Base-by-base conservation (phyloP, 192 early-diverging fungal species). In the Coemansia sp. region DNA sequence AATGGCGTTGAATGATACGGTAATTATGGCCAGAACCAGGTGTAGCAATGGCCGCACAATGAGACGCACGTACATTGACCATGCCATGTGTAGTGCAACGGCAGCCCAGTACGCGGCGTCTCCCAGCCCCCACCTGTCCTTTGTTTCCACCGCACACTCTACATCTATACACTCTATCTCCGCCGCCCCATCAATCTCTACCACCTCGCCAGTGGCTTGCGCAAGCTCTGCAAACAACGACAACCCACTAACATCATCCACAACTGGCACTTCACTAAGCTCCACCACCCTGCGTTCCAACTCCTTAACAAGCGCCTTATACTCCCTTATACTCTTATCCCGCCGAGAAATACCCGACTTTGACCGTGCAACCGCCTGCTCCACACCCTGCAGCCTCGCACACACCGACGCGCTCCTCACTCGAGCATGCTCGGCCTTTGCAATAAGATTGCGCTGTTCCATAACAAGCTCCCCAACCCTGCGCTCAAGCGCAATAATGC, bases 71-170 rank as follows among this genome's bases (percentile, higher is more conserved):
- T 80, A 68, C 19, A 80, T 47, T 3, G 77, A 43, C 71, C 68
- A 74, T 61, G 67, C 21, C 77, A 80, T 68, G 38, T 80, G 77
- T 16, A 55, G 19, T 39, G 67, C 74, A 22, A 80, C 71, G 0
- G 77, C 71, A 7, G 69, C 35, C 77, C 77, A 80, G 57, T 68
- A 67, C 22, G 71, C 25, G 3, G 45, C 25, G 35, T 65, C 58
- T 39, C 26, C 41, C 11, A 48, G 29, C 21, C 49, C 22, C 29
- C 29, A 6, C 6, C 1, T 6, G 29, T 31, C 7, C 29, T 31
- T 31, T 31, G 29, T 6, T 6, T 31, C 29, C 29, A 31, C 6
- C 6, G 29, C 29, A 31, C 29, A 31, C 29, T 31, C 29, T 31
- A 6, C 7, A 4, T 6, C 29, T 7, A 6, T 6, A 31, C 6